Evolutionary conservation across 1,284 basidiomycete genomes (phyloP), one percentile per base, ranked within the genome.

Genomic region (Butyriboletus appendiculatus): DNA sequence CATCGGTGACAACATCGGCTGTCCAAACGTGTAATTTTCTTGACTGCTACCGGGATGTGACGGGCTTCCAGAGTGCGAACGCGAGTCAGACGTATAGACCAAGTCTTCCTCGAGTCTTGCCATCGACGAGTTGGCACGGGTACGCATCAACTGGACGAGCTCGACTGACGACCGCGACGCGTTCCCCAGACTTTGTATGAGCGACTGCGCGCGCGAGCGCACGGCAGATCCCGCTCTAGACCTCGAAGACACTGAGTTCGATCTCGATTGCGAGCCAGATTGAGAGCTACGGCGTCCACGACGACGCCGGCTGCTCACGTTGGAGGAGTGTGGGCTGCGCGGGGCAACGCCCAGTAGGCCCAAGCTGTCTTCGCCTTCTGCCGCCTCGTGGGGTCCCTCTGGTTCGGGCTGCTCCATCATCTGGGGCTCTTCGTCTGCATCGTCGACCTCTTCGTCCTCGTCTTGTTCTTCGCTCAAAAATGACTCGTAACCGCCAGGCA

Each of bases 1-100:
- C 57, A 67, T 61, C 10, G 66, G 68, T 48, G 74, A 63, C 14
- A 64, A 54, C 60, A 72, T 65, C 15, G 81, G 85, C 48, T 81
- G 77, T 9, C 86, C 87, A 66, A 89, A 89, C 8, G 87, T 89
- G 64, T 88, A 77, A 65, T 87, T 88, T 63, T 88, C 86, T 0
- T 75, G 75, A 47, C 76, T 79, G 60, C 81, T 83, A 7, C 62
- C 30, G 1, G 51, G 58, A 42, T 69, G 68, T 24, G 81, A 81
- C 55, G 70, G 79, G 65, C 77, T 83, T 18, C 79, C 81, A 24
- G 76, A 79, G 56, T 75, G 72, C 16, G 81, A 83, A 61, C 77
- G 81, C 6, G 67, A 63, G 67, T 74, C 67, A 15, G 76, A 75
- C 55, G 69, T 64, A 55, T 74, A 76, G 32, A 72, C 59, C 63